Base-by-base conservation (phyloP, 129 eudicot genomes). In the Glebionis coronaria region DNA sequence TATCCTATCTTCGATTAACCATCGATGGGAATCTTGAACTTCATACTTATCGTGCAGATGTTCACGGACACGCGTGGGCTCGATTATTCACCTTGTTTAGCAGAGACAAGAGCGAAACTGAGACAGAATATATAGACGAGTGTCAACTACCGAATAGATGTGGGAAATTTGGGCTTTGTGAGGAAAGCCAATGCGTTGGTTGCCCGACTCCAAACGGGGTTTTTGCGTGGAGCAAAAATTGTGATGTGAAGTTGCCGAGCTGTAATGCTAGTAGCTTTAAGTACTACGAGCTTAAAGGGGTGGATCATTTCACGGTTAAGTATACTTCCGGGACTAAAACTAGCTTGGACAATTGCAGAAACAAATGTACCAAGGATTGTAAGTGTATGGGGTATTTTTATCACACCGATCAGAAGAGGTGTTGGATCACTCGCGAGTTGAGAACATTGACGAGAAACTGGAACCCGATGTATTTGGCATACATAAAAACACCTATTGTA, bases 311-410 rank as follows among this genome's bases (percentile, higher is more conserved):
- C 76, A 72, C 63, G 57, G 73, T 49, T 42, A 83, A 65, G 72
- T 78, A 74, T n/a, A 63, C 75, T 0, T 9, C 44, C 4, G 85
- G 88, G 49, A 45, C 19, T 11, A 81, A 81, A 56, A 28, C 73
- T 46, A 72, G 57, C 12, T 68, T 29, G 69, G 66, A 45, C 8
- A 80, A 54, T 1, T 85, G 90, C 46, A 69, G 61, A 57, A 62
- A 31, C 0, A 83, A 69, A 65, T 83, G 88, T 57, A 76, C 68
- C 0, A 62, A 62, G 46, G 92, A 85, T 63, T 85, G 92, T 62
- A 82, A 80, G 82, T 85, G 92, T 23, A 5, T 80, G 83, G 92
- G 83, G 8, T 85, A 82, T 44, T 85, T 85, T 23, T 82, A 79
- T 69, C 70, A 75, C 28, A 69, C 73, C 20, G 82, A 75, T 55